Percentiles rank a stretch among this genome's conserved stretches.
phyloP scores from a whole-genome alignment of 352 stramenopile genomes.

The Pythium aquatile region DNA sequence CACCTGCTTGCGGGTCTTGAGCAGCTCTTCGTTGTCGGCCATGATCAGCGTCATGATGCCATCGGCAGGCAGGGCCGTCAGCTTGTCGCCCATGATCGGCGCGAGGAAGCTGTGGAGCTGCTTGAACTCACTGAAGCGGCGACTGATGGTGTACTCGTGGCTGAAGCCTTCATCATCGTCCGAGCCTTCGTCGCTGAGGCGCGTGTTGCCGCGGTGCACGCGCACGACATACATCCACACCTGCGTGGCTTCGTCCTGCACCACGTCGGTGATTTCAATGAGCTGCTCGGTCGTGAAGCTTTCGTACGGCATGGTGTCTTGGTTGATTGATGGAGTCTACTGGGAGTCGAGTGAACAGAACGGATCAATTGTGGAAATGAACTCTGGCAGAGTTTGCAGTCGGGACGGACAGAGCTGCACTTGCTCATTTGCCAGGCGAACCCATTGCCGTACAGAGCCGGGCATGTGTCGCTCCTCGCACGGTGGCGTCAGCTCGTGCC shows the following conservation, averaged over 20 bases:
- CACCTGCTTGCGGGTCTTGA: conserved; percentile 59
- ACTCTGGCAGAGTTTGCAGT: conserved; percentile 12
- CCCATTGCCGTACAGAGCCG: conserved; percentile 13
- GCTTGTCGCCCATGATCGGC: conserved; percentile 55
- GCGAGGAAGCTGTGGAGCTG: conserved; percentile 54
- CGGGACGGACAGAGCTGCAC: conserved; percentile 4
- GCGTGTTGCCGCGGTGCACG: conserved; percentile 47
- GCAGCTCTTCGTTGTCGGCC: conserved; percentile 62
- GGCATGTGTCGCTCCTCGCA: conserved; percentile 22
- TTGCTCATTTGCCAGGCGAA: conserved; percentile 8
- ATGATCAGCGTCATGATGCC: conserved; percentile 74
- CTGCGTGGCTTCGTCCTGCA: conserved; percentile 58
- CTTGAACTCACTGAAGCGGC: conserved; percentile 79
- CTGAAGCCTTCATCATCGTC: conserved; percentile 40
- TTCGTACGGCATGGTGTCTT: conserved; percentile 63
- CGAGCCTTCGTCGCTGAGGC: conserved; percentile 18
- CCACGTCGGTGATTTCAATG: conserved; percentile 66
- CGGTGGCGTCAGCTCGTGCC: conserved; percentile 25
- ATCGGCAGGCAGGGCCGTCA: conserved; percentile 63
- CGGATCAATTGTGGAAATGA: conserved; percentile 17
- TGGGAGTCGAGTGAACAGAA: background rate
- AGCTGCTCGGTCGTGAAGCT: conserved; percentile 70
- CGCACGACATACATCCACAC: conserved; percentile 72
- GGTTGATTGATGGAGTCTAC: background rate
- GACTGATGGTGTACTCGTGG: conserved; percentile 66